These are phyloP conservation scores for Hypoxylon sp. DNA, from an alignment of 2,329 filamentous ascomycete genomes.

Conservation along the genomic window DNA sequence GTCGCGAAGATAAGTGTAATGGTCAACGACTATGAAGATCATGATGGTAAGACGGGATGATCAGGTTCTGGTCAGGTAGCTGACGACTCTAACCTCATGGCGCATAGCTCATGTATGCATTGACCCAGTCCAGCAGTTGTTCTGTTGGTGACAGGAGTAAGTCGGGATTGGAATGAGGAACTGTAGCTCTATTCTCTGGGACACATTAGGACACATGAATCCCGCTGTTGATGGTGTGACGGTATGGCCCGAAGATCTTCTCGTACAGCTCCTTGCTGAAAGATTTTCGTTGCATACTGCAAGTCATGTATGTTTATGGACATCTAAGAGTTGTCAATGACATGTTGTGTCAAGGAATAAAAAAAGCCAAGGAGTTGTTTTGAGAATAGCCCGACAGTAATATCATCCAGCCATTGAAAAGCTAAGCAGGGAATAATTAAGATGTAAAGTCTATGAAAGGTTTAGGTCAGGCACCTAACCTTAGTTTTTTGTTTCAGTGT, in stretches of 20 bases:
- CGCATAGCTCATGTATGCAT: slow-evolving; percentile 21
- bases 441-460: too few relatives aligned
- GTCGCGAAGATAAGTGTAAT: slow-evolving; percentile 6
- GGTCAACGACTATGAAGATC: slow-evolving; percentile 18
- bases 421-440: background rate
- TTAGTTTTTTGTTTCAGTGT: too few relatives aligned
- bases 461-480: too few relatives aligned
- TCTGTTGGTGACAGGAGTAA: slow-evolving; percentile 16
- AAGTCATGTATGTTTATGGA: background rate
- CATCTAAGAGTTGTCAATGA: slow-evolving; percentile 5
- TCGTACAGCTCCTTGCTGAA: slow-evolving; percentile 5
- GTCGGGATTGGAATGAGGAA: slow-evolving; percentile 10
- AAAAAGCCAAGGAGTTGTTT: slow-evolving; percentile 3
- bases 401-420: too few relatives aligned
- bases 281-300: slow-evolving; percentile 4
- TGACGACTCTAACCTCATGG: slow-evolving; percentile 19
- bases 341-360: slow-evolving; percentile 16
- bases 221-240: slow-evolving; percentile 1
- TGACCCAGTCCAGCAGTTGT: slow-evolving; percentile 23
- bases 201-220: too few relatives aligned
- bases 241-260: slow-evolving; percentile 6
- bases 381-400: slow-evolving; percentile 8
- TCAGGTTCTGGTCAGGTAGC: slow-evolving; percentile 18
- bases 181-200: slow-evolving; percentile 11
- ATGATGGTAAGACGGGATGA: slow-evolving; percentile 21